Conservation (phyloP, 257 asterid species). For the Leonotis leonurus region DNA sequence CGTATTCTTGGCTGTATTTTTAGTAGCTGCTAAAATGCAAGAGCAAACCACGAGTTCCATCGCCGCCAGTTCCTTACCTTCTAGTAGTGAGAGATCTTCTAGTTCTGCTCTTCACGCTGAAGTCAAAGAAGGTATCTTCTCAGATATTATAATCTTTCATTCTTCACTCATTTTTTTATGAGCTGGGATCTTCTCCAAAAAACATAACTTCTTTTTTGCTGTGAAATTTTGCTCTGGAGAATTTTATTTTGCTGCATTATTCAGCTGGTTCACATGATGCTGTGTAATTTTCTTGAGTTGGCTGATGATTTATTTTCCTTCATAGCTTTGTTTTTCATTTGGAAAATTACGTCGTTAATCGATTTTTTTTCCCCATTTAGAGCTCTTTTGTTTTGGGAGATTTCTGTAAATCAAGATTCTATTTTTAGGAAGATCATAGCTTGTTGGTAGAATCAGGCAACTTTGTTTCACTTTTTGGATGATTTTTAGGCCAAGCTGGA, state of each 20-base stretch:
- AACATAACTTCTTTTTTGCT: neutral
- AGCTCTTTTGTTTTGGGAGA: neutral
- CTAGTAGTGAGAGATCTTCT: slow-evolving; percentile 95
- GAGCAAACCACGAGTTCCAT: slow-evolving; percentile 81
- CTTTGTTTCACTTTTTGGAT: neutral
- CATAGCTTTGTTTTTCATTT: neutral
- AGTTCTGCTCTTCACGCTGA: slow-evolving; percentile 76
- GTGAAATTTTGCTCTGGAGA: neutral
- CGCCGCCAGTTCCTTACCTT: slow-evolving; percentile 73
- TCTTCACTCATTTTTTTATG: neutral
- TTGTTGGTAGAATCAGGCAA: neutral
- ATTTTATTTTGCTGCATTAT: slow-evolving; percentile 11
- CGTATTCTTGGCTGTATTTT: neutral
- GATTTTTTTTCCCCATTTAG: neutral
- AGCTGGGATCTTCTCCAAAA: slow-evolving; percentile 2
- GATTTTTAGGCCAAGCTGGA: neutral
- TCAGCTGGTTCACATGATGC: neutral
- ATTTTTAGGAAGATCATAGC: neutral
- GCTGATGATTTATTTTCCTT: neutral
- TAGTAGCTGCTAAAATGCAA: slow-evolving; percentile 50
- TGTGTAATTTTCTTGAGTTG: neutral
- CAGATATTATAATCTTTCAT: neutral
- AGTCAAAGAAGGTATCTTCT: slow-evolving; percentile 59
- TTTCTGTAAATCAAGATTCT: slow-evolving; percentile 1
- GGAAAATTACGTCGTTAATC: slow-evolving; percentile 1